Evolutionary conservation across 2,329 filamentous ascomycete genomes (phyloP), one percentile per base, ranked within the genome.

Genomic region (Anisogramma anomala): DNA sequence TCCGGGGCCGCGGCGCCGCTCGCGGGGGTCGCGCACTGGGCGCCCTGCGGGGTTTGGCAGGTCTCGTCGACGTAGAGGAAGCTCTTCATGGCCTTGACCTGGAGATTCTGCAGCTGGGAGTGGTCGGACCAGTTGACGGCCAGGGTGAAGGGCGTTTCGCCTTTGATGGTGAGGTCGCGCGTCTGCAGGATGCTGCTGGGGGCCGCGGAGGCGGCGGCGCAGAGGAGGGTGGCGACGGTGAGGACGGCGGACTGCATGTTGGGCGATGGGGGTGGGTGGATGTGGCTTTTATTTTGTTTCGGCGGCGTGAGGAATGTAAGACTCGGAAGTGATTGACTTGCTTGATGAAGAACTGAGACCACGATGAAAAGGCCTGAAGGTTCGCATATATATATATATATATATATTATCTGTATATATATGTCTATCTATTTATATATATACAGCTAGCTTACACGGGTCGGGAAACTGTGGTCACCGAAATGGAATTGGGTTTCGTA

Each of bases 201-300:
- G n/a, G n/a, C n/a, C 32, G 53, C 55, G 35, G 57, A 53, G 36
- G 58, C 51, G 20, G 57, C 58, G 38, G 55, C 55, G 22, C 56
- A 57, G 39, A 59, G 50, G 35, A 64, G 50, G 46, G 53, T 43
- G 35, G 78, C 80, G 55, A 78, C 57, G 61, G 82, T 74, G 50
- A 82, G 63, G 51, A 82, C 58, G 26, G 77, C 83, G 51, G 51
- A 48, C 36, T 55, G 48, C 58, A 47, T 47, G 20, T 35, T 47
- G 5, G 37, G 57, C 55, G 33, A 36, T 53, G 48, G 42, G n/a
- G 11, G 17, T 8, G 9, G 22, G 22, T 31, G 40, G 28, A 14
- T 33, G 25, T 33, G 27, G 14, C 23, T 20, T 22, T 32, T 35
- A 22, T 40, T 34, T 27, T 18, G 25, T 37, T 4, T 14, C 25